These are phyloP conservation scores for Chenopodium quinoa DNA, from an alignment of 148 eudicot species.

Conservation along the genomic window DNA sequence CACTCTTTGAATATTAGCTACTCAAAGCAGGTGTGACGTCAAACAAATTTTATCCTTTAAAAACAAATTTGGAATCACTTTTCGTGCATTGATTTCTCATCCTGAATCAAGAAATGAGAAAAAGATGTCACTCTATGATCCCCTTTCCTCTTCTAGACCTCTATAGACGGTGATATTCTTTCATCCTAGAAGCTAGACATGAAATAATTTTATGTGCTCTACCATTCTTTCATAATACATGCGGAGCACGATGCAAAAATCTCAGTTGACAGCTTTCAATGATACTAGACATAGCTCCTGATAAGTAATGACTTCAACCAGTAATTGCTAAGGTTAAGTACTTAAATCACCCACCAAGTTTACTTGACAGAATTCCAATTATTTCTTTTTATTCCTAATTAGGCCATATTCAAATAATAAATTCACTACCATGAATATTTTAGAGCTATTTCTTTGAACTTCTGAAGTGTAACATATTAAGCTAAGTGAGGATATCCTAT, in stretches of 20 bases:
- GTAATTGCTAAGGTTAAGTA: neutral
- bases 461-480: neutral
- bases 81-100: constrained; percentile 1
- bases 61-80: neutral
- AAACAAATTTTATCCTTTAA: too few species aligned
- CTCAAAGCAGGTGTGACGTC: neutral
- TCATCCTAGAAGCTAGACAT: neutral
- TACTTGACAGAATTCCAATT: neutral
- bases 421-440: neutral
- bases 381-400: neutral
- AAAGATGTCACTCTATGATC: neutral
- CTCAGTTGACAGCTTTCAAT: neutral
- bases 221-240: neutral
- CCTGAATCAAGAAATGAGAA: neutral
- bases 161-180: neutral
- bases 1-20: neutral
- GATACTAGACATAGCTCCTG: neutral
- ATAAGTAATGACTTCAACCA: neutral
- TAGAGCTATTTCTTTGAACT: neutral
- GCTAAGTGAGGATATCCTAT: neutral
- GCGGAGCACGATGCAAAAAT: neutral
- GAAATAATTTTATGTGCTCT: neutral
- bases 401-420: neutral
- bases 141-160: neutral
- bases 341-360: neutral